Evolutionary conservation across 148 eudicot genomes (phyloP), one percentile per base, ranked within the genome.

Genomic region (Rhododendron griersonianum): DNA sequence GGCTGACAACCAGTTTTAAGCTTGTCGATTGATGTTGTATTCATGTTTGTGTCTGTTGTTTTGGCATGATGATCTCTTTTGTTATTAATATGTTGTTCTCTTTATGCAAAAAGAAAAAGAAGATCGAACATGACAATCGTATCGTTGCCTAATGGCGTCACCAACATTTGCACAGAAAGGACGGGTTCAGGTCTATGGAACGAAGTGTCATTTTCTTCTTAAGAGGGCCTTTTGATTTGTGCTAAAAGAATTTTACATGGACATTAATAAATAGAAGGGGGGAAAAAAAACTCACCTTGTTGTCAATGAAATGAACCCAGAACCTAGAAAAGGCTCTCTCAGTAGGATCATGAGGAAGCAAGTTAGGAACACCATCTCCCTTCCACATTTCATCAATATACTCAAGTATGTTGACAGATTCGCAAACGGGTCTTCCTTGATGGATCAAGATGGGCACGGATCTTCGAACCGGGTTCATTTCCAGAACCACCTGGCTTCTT

Each of bases 261-360:
- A 10, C 30, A 14, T 3, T 33, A 71, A 73, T 59, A 33, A 14
- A 73, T 30, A 15, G 77, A 41, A 41, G 41, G 5, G 4, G 0
- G 0, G 0, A 39, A 41, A 41, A 37, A 76, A 76, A 10, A 76
- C 80, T 37, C 48, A 78, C 81, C 57, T n/a, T 78, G 33, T 78
- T 45, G 81, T 78, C 81, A 78, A 78, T 78, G 81, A 78, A 78
- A 47, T 78, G 28, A n/a, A n/a, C 55, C 81, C 57, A 78, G 41
- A 78, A 47, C 33, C 81, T 45, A 23, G 81, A 51, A 44, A 19
- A 21, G 55, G 81, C 53, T 47, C 33, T 45, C 18, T n/a, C 35
- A 13, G 14, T 44, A 1, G 81, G 81, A 78, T 78, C 81, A 21
- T 45, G 81, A 11, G 81, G 81, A 18, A 78, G 55, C 57, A 78